phyloP scores from a whole-genome alignment of 202 grass and related monocot species.

The Zoysia matrella region DNA sequence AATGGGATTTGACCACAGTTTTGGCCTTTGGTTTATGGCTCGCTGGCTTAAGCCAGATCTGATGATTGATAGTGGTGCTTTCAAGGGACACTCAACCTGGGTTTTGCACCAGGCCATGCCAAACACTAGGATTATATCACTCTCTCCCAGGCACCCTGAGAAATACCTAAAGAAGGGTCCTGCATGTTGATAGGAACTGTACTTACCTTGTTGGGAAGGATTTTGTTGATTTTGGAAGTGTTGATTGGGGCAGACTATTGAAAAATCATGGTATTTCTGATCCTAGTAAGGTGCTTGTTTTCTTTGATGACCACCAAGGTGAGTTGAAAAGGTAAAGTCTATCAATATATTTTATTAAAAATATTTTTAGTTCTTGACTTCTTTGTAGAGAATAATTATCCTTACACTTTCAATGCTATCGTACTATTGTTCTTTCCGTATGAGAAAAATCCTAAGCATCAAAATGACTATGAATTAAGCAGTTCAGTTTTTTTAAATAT shows the following conservation, averaged over 20 bases:
- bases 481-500: not conserved
- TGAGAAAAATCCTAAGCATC: constrained; percentile 1
- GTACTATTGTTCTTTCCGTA: constrained; percentile 1
- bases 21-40: constrained; percentile 93
- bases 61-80: constrained; percentile 92
- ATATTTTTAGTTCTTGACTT: not conserved
- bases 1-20: constrained; percentile 92
- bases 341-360: not conserved
- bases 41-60: constrained; percentile 87
- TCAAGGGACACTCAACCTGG: constrained; percentile 90
- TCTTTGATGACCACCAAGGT: constrained; percentile 94
- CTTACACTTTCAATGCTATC: not conserved
- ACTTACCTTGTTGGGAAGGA: constrained; percentile 82
- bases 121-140: constrained; percentile 67
- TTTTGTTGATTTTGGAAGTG: constrained; percentile 83
- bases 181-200: constrained; percentile 81
- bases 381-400: constrained; percentile 11
- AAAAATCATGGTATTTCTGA: constrained; percentile 72
- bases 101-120: constrained; percentile 79
- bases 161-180: constrained; percentile 83
- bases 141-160: constrained; percentile 74
- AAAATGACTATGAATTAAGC: constrained; percentile 4
- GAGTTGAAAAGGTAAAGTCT: constrained; percentile 74
- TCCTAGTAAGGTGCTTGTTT: constrained; percentile 71
- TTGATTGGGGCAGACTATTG: constrained; percentile 64